A percentile compares a stretch with the other conserved stretches of the same genome.
Conservation (phyloP, 495 filamentous ascomycete species). For the Talaromyces adpressus region DNA sequence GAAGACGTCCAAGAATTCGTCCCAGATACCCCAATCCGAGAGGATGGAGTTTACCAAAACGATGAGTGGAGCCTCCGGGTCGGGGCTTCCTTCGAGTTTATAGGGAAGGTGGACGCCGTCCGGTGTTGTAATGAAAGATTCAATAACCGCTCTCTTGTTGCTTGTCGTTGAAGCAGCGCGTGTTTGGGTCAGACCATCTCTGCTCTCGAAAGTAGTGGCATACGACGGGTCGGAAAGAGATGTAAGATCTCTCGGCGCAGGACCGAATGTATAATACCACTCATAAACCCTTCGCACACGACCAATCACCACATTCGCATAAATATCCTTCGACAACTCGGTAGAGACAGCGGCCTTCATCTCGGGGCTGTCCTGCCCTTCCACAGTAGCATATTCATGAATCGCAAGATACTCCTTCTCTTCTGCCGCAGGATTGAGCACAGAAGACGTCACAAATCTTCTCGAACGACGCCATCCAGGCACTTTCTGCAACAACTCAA, state of each 20-base stretch:
- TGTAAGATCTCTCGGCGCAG: slow-evolving; percentile 59
- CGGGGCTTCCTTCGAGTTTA: slow-evolving; percentile 63
- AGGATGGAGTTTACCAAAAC: slow-evolving; percentile 73
- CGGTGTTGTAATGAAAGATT: slow-evolving; percentile 56
- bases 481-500: slow-evolving; percentile 60
- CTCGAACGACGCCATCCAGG: slow-evolving; percentile 71
- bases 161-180: slow-evolving; percentile 38
- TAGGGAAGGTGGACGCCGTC: slow-evolving; percentile 65
- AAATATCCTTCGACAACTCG: slow-evolving; percentile 47
- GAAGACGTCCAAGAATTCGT: slow-evolving; percentile 55
- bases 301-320: slow-evolving; percentile 45
- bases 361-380: slow-evolving; percentile 57
- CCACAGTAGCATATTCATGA: slow-evolving; percentile 61
- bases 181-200: slow-evolving; percentile 46
- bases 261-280: slow-evolving; percentile 72
- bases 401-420: slow-evolving; percentile 53
- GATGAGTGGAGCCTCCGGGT: slow-evolving; percentile 58
- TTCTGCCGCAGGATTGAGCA: slow-evolving; percentile 38
- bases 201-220: slow-evolving; percentile 40
- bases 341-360: slow-evolving; percentile 55
- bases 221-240: slow-evolving; percentile 31
- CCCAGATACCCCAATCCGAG: slow-evolving; percentile 68
- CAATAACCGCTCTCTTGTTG: slow-evolving; percentile 41
- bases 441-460: slow-evolving; percentile 51
- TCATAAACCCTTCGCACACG: slow-evolving; percentile 54